phyloP scores from a whole-genome alignment of 2,329 filamentous ascomycete species.

The Hysterium pulicare region DNA sequence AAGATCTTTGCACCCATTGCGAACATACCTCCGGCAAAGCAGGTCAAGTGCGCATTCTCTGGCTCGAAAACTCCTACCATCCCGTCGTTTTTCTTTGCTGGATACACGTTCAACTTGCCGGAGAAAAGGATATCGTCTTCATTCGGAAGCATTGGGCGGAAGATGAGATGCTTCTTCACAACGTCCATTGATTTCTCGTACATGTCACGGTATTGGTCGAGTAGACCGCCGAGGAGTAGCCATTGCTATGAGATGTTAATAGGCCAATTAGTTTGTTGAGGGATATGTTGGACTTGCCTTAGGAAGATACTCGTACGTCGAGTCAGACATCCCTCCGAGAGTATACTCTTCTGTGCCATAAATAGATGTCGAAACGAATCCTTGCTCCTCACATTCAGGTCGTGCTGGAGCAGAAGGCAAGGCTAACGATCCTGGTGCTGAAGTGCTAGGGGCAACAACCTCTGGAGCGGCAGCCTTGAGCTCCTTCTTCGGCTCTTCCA shows the following conservation, averaged over 20 bases:
- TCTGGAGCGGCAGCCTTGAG: not conserved
- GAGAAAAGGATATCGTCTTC: conserved; percentile 45
- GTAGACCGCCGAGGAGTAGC: conserved; percentile 45
- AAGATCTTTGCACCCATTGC: conserved; percentile 64
- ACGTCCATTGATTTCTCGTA: conserved; percentile 54
- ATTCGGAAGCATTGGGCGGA: conserved; percentile 49
- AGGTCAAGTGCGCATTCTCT: conserved; percentile 61
- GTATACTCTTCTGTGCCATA: conserved; percentile 44
- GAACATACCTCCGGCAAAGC: conserved; percentile 69
- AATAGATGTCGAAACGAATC: conserved; percentile 50
- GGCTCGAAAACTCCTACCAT: conserved; percentile 24
- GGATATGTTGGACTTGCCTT: conserved; percentile 28
- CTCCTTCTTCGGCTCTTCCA: conserved; percentile 7
- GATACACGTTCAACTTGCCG: conserved; percentile 36
- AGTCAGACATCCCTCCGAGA: conserved; percentile 40
- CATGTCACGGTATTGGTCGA: conserved; percentile 49
- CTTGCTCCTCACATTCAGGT: conserved; percentile 46
- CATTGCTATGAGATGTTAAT: conserved; percentile 37
- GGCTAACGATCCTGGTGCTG: conserved; percentile 7
- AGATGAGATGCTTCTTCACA: conserved; percentile 47
- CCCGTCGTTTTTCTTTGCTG: conserved; percentile 18
- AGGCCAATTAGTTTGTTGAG: conserved; percentile 12
- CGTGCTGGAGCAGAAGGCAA: conserved; percentile 11
- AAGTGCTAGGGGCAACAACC: conserved; percentile 4
- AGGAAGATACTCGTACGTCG: conserved; percentile 44